Percentiles rank a stretch among this genome's conserved stretches.
These are phyloP conservation scores for Boletus rubescentipes DNA, from an alignment of 768 basidiomycete genomes.

Conservation along the genomic window DNA sequence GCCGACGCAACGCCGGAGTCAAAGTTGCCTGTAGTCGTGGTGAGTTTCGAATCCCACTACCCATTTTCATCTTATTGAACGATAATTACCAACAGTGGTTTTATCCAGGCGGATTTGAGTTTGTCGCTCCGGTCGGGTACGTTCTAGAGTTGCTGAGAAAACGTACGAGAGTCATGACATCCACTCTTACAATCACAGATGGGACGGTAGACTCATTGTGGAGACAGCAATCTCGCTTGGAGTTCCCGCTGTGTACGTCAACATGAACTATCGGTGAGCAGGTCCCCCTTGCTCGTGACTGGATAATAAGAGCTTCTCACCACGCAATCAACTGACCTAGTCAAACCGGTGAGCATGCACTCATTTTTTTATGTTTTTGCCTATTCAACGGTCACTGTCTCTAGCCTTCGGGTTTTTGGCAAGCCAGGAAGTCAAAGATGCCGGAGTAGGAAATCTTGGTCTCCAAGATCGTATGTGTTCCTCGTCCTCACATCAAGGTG, in stretches of 20 bases:
- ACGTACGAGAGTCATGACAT: background rate
- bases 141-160: background rate
- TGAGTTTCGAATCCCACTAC: slow-evolving; percentile 38
- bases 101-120: slow-evolving; percentile 37
- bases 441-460: background rate
- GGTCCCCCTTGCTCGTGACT: no score
- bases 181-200: background rate
- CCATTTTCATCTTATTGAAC: background rate
- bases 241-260: slow-evolving; percentile 39
- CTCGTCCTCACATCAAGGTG: background rate
- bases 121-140: slow-evolving; percentile 23
- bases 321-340: background rate
- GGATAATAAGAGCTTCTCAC: background rate
- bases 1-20: slow-evolving; percentile 38
- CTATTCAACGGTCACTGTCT: no score
- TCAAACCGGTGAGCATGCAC: background rate
- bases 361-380: no score
- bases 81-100: slow-evolving; percentile 26
- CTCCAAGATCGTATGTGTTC: background rate
- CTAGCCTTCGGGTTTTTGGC: background rate
- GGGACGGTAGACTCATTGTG: slow-evolving; percentile 26
- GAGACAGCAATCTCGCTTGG: slow-evolving; percentile 29
- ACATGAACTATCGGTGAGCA: slow-evolving; percentile 10
- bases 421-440: background rate
- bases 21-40: slow-evolving; percentile 54